Base-by-base conservation (phyloP, 225 moss, liverwort and hornwort species). In the Marchantia polymorpha region DNA sequence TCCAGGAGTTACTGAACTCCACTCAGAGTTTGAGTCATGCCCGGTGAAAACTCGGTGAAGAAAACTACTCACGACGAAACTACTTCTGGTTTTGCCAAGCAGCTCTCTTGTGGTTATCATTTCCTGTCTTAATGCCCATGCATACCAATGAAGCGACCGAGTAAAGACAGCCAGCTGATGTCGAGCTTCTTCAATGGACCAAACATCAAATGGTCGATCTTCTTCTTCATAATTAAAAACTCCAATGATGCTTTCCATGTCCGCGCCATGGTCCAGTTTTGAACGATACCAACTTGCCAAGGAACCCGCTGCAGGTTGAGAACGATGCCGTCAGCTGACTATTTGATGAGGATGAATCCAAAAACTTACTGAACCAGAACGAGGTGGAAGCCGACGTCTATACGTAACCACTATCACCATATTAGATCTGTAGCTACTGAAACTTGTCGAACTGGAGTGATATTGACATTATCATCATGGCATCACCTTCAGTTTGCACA, bases 111-210 rank as follows among this genome's bases (percentile, higher is more conserved):
- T 81, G 69, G 86, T 87, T 50, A 94, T 75, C 79, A 96, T 53
- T 50, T 83, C 86, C 20, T 88, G 88, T 73, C 83, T 85, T 70
- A 96, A 83, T 31, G 92, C 89, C 96, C 96, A 96, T 81, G 85
- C 86, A 73, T 92, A 94, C 96, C 96, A 96, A 71, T 96, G 96
- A 80, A 92, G 82, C 26, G 96, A 90, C 82, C 90, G 83, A 10
- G 83, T 73, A 66, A 94, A 91, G 72, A 80, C 80, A 73, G 77
- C 64, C 30, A 93, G 75, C 86, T 89, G 90, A 58, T 84, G 76
- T 72, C 87, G 79, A 64, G 83, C 74, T 83, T 90, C 86, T 51
- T 90, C 89, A 58, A 89, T 59, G 68, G 92, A 91, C 51, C 82
- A 68, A 56, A 61, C 77, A 10, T 88, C 79, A 78, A 73, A 81